phyloP scores from a whole-genome alignment of 305 asterid genomes.

The Lippia alba region DNA sequence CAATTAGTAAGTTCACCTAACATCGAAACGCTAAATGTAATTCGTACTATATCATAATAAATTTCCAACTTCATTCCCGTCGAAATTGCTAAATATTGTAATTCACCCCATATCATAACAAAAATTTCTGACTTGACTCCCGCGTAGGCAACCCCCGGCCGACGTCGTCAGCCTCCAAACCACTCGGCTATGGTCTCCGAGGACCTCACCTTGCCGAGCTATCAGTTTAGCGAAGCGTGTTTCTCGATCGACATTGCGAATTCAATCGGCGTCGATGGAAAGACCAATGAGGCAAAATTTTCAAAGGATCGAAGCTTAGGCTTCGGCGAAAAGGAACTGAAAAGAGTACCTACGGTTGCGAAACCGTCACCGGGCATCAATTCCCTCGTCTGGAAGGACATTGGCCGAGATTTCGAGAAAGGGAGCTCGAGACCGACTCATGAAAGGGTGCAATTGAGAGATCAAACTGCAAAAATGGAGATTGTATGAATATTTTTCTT shows the following conservation, averaged over 20 bases:
- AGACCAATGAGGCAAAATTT: constrained; percentile 8
- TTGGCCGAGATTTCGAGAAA: constrained; percentile 36
- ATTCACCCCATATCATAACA: not conserved
- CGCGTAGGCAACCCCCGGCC: not conserved
- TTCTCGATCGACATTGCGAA: constrained; percentile 63
- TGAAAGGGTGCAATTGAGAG: constrained; percentile 8
- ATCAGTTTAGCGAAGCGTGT: constrained; percentile 57
- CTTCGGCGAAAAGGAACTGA: constrained; percentile 20
- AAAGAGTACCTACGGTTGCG: constrained; percentile 29
- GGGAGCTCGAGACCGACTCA: not conserved
- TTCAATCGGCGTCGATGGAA: constrained; percentile 34
- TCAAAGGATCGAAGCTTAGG: constrained; percentile 25
- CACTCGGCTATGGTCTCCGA: constrained; percentile 35
- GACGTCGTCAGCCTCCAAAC: constrained; percentile 17
- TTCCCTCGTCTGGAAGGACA: constrained; percentile 48
- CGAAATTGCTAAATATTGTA: too few species aligned
- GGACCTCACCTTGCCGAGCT: constrained; percentile 41
- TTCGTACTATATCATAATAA: not conserved
- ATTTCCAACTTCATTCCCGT: not conserved
- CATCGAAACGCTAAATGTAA: too few species aligned
- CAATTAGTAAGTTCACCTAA: too few species aligned
- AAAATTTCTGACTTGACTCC: not conserved
- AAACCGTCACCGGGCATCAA: constrained; percentile 30
- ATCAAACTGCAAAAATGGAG: constrained; percentile 20
- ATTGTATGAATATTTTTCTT: constrained; percentile 30